phyloP scores from a whole-genome alignment of 495 filamentous ascomycete genomes.

The Daldinia childiae region DNA sequence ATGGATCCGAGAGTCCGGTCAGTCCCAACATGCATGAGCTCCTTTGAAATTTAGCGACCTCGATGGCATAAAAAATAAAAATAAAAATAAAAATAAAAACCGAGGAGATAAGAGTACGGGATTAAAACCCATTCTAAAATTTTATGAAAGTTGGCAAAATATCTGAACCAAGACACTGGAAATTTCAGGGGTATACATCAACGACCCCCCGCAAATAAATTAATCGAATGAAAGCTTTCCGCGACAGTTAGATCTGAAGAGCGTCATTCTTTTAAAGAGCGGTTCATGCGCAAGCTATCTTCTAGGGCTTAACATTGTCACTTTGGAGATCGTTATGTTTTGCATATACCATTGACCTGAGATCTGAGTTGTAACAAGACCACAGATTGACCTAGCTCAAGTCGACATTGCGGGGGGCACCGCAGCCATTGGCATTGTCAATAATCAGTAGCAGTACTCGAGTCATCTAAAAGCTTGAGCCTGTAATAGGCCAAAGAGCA shows the following conservation, averaged over 20 bases:
- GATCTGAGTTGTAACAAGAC: slow-evolving; percentile 11
- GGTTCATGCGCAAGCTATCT: neutral
- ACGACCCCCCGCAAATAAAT: neutral
- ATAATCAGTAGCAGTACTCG: neutral
- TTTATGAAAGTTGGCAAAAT: neutral
- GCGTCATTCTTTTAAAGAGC: neutral
- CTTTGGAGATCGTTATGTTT: slow-evolving; percentile 7
- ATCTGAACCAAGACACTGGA: neutral
- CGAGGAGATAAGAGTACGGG: neutral
- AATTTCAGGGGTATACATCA: neutral
- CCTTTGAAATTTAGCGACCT: neutral
- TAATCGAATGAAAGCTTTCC: slow-evolving; percentile 4
- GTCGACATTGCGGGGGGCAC: no score
- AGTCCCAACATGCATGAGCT: neutral
- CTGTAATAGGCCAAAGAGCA: neutral
- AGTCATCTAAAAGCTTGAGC: neutral
- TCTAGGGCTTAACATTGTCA: neutral
- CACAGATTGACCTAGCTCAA: neutral
- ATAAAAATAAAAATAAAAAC: no score
- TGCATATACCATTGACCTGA: neutral
- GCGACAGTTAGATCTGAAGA: neutral
- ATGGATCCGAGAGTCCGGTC: slow-evolving; percentile 19
- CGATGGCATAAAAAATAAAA: neutral
- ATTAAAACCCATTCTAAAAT: neutral
- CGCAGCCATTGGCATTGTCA: no score